Base-by-base conservation (phyloP, 805 yeast species). In the Metschnikowia bowlesiae region DNA sequence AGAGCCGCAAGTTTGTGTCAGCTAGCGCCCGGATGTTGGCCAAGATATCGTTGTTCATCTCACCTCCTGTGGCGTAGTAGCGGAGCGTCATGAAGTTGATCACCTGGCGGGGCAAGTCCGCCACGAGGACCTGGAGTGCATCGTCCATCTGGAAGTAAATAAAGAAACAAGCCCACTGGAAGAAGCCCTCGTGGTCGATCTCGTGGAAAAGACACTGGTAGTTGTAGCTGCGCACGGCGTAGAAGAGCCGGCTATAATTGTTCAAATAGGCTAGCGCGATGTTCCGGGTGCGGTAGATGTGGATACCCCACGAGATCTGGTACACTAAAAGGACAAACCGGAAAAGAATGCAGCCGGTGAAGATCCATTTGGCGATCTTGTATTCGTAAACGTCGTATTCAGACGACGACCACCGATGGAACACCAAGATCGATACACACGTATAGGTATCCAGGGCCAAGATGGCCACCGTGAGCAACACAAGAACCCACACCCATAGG, bases 71-170 rank as follows among this genome's bases (percentile, higher is more conserved):
- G 36, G 78, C 81, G 49, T 81, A 81, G 55, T 71, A 73, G 8
- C 66, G 64, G 18, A 85, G 68, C 0, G 97, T 88, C 57, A 87
- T 70, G 29, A 90, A 86, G 62, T 89, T 89, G 54, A 89, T 79
- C 1, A 87, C 84, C 67, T 89, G 96, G 67, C 97, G 81, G 26
- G 97, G 97, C 14, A 90, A 77, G 57, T 89, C 96, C 0, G 96
- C 90, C 41, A 87, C 70, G 8, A 89, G 59, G 56, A 89, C 76
- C 42, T 72, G 74, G 41, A 80, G 70, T 11, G 86, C 85, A 47
- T 80, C 79, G 58, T 85, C 84, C 47, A 85, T 69, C 44, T 87
- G 83, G 54, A 79, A 80, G 65, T 81, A 87, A 2, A 83, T 76
- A 55, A 78, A 79, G 53, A 89, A 80, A 8, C 89, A 80, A 46